These are phyloP conservation scores for Cerioporus squamosus DNA, from an alignment of 1,284 basidiomycete species.

Conservation along the genomic window DNA sequence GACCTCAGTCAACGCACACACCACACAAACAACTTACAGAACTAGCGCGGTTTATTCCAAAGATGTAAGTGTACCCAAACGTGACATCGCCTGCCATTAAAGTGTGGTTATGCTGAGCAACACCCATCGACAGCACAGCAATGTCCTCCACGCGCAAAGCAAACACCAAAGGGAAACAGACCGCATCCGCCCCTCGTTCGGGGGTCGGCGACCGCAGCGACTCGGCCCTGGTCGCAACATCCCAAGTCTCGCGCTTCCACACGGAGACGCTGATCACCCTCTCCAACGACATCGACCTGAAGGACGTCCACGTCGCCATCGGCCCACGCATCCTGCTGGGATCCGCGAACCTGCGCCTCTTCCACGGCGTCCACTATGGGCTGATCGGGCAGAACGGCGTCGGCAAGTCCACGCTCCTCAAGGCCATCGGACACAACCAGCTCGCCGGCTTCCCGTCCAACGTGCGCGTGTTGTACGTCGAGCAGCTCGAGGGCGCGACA, in stretches of 20 bases:
- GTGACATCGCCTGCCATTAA: too few species aligned
- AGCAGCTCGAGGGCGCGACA: constrained; percentile 25
- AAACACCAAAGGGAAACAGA: background rate
- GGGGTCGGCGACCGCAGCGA: background rate
- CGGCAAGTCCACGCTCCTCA: constrained; percentile 95
- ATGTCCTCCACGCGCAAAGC: constrained; percentile 7
- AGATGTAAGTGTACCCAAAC: too few species aligned
- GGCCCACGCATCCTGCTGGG: constrained; percentile 54
- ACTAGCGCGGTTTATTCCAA: too few species aligned
- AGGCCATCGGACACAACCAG: constrained; percentile 75
- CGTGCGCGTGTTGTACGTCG: constrained; percentile 24
- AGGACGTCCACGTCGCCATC: constrained; percentile 49
- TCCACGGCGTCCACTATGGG: constrained; percentile 53
- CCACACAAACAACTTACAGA: too few species aligned
- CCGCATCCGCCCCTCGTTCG: background rate
- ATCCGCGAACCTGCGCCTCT: constrained; percentile 56
- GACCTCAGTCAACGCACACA: too few species aligned
- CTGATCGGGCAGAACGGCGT: constrained; percentile 97
- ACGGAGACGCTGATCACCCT: constrained; percentile 45
- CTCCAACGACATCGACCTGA: constrained; percentile 51
- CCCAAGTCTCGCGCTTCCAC: constrained; percentile 49
- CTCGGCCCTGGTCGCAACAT: constrained; percentile 30
- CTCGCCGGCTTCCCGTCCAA: constrained; percentile 25
- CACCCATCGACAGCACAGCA: background rate
- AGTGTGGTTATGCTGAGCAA: too few species aligned